Conservation (phyloP, 371 early-diverging fungal species). For the Mucor mucedo region DNA sequence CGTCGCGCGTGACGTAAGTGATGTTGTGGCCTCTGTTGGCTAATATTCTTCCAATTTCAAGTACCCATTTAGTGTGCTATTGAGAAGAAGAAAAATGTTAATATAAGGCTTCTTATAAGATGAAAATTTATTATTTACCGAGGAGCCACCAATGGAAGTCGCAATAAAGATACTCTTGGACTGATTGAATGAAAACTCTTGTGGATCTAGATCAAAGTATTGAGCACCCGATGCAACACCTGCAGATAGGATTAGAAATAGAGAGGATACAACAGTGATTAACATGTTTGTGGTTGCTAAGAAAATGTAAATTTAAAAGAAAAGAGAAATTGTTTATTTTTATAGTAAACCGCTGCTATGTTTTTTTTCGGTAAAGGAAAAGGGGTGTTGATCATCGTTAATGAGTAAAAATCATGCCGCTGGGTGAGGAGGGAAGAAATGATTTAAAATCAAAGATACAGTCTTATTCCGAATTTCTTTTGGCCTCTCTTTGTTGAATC, state of each 20-base stretch:
- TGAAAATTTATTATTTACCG: slow-evolving; percentile 6
- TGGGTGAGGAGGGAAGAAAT: no score
- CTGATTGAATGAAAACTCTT: neutral
- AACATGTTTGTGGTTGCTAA: neutral
- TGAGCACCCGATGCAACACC: neutral
- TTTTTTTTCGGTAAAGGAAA: slow-evolving; percentile 7
- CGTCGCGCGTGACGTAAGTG: slow-evolving; percentile 19
- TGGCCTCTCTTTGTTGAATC: slow-evolving; percentile 41
- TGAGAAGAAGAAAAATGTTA: no score
- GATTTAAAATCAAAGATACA: no score
- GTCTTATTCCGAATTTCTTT: neutral
- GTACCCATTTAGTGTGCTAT: slow-evolving; percentile 24
- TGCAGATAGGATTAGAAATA: neutral
- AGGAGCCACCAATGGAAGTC: slow-evolving; percentile 18
- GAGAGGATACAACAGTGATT: neutral
- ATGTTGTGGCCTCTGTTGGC: slow-evolving; percentile 22
- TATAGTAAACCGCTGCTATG: no score
- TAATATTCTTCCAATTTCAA: slow-evolving; percentile 16
- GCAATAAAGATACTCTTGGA: slow-evolving; percentile 18
- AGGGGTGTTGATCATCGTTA: neutral
- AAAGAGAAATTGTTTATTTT: no score
- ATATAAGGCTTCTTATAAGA: no score
- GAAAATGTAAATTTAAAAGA: no score
- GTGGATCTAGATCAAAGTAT: neutral
- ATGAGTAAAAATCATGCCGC: no score